Percentiles rank a stretch among this genome's conserved stretches.
phyloP scores from a whole-genome alignment of 148 eudicot genomes.

The Spergularia marina region DNA sequence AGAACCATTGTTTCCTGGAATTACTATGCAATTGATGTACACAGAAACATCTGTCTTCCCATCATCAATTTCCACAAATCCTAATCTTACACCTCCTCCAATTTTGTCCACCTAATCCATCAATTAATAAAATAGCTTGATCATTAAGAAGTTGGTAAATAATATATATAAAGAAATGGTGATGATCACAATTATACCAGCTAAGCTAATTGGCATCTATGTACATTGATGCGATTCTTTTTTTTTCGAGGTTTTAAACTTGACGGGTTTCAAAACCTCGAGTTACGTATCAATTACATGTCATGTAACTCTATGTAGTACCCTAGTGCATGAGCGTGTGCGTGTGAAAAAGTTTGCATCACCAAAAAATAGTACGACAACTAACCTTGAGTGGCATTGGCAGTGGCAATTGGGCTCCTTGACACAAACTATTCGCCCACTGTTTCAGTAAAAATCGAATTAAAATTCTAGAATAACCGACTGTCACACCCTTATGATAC shows the following conservation, averaged over 20 bases:
- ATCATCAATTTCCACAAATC: slow-evolving; percentile 68
- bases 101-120: slow-evolving; percentile 81
- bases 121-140: background rate
- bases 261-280: too few relatives aligned
- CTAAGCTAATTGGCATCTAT: too few relatives aligned
- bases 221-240: too few relatives aligned
- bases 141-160: too few relatives aligned
- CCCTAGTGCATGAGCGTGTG: too few relatives aligned
- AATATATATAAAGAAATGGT: too few relatives aligned
- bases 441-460: slow-evolving; percentile 27
- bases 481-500: too few relatives aligned
- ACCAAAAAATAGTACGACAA: background rate
- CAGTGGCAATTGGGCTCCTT: slow-evolving; percentile 90
- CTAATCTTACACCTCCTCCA: slow-evolving; percentile 76
- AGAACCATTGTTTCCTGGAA: slow-evolving; percentile 38
- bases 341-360: too few relatives aligned
- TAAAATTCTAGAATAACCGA: background rate
- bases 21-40: slow-evolving; percentile 74
- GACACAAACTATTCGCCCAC: slow-evolving; percentile 97
- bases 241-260: too few relatives aligned
- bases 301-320: too few relatives aligned
- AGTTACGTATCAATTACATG: too few relatives aligned
- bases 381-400: slow-evolving; percentile 87
- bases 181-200: too few relatives aligned
- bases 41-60: slow-evolving; percentile 54